Percentiles rank a stretch among this genome's conserved stretches.
Evolutionary conservation across 306 rosid species (phyloP).

Genomic region (Chamaecrista fasciculata): DNA sequence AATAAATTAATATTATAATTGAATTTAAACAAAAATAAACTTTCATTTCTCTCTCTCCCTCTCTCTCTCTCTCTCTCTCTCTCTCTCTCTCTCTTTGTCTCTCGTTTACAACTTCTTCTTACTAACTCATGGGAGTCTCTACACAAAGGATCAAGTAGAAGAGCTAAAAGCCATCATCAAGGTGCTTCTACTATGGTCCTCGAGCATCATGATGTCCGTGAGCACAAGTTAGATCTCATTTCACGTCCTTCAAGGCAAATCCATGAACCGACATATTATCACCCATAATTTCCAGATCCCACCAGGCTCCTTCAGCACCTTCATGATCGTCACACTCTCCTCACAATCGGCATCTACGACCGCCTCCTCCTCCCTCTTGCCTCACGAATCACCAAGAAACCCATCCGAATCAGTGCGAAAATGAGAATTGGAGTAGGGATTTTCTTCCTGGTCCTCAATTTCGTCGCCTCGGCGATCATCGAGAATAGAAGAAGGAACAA

Average conservation of each 20-base stretch:
- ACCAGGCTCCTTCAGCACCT: slow-evolving; percentile 58
- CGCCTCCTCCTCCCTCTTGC: slow-evolving; percentile 54
- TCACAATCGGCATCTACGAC: slow-evolving; percentile 53
- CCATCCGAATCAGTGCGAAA: slow-evolving; percentile 39
- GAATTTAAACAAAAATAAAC: no score
- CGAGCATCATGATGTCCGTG: slow-evolving; percentile 44
- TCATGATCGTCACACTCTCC: slow-evolving; percentile 37
- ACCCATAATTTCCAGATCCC: slow-evolving; percentile 55
- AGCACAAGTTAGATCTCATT: slow-evolving; percentile 51
- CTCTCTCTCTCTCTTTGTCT: no score
- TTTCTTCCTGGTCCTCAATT: slow-evolving; percentile 40
- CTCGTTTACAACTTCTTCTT: no score
- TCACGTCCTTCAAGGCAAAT: slow-evolving; percentile 54
- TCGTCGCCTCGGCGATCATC: slow-evolving; percentile 46
- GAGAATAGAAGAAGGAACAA: slow-evolving; percentile 43
- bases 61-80: no score
- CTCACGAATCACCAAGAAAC: slow-evolving; percentile 48
- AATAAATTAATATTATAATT: no score
- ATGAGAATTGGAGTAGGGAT: slow-evolving; percentile 62
- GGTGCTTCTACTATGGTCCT: slow-evolving; percentile 65
- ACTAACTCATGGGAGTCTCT: slow-evolving; percentile 64
- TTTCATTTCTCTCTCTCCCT: no score
- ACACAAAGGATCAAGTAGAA: slow-evolving; percentile 70
- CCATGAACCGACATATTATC: slow-evolving; percentile 64
- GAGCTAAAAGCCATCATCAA: slow-evolving; percentile 60